These are phyloP conservation scores for Hibiscus trionum DNA, from an alignment of 345 rosid genomes.

Conservation along the genomic window DNA sequence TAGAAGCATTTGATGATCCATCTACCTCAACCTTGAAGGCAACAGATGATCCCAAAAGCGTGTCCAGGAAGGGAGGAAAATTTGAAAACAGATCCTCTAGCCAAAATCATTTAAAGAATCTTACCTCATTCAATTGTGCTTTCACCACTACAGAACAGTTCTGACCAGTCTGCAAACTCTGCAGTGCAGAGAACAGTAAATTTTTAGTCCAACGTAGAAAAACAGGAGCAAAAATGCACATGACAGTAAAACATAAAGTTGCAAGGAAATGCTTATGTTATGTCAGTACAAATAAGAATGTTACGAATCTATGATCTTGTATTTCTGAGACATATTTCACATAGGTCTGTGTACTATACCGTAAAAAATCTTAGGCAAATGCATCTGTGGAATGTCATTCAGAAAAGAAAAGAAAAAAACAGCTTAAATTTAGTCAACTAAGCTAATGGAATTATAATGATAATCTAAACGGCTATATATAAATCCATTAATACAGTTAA, in stretches of 20 bases:
- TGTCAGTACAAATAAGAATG: background rate
- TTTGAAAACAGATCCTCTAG: constrained; percentile 27
- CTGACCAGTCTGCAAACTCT: constrained; percentile 37
- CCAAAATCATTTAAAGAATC: constrained; percentile 3
- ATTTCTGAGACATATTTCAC: too few species aligned
- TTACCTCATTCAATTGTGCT: constrained; percentile 67
- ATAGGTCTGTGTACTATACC: too few species aligned
- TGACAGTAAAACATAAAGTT: background rate
- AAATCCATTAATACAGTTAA: too few species aligned
- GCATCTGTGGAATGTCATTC: too few species aligned
- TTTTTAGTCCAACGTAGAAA: background rate
- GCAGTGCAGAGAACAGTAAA: constrained; percentile 1
- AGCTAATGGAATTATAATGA: too few species aligned
- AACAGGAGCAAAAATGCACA: background rate
- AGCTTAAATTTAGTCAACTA: too few species aligned
- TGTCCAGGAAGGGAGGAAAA: constrained; percentile 31
- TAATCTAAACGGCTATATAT: too few species aligned
- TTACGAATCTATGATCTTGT: too few species aligned
- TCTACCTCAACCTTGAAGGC: constrained; percentile 47
- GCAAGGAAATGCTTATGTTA: background rate
- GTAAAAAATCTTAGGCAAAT: too few species aligned
- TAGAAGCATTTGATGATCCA: constrained; percentile 52
- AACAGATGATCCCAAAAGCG: constrained; percentile 45
- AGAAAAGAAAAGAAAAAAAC: too few species aligned
- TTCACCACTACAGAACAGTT: constrained; percentile 38